Conservation (phyloP, 1,284 basidiomycete species). For the Puccinia coronata region DNA sequence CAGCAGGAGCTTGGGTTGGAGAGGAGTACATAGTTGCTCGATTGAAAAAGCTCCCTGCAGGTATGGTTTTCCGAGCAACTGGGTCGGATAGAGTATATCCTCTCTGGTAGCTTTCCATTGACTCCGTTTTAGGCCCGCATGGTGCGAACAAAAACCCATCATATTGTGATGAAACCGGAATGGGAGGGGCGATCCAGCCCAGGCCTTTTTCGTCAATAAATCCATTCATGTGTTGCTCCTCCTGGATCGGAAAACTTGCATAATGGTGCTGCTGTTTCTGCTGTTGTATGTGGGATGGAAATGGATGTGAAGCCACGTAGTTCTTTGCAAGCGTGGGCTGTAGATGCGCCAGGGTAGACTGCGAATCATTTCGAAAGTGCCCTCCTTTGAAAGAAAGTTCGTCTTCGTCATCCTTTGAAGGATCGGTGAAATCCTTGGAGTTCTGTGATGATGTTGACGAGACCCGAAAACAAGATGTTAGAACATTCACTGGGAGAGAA, state of each 20-base stretch:
- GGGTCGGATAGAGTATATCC: conserved; percentile 2
- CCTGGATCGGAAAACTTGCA: background rate
- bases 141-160: conserved; percentile 1
- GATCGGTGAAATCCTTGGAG: background rate
- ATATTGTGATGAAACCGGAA: background rate
- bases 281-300: conserved; percentile 23
- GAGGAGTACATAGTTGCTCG: conserved; percentile 24
- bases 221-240: conserved; percentile 7
- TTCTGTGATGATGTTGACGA: background rate
- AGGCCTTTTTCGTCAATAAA: background rate
- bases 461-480: background rate
- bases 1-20: conserved; percentile 1
- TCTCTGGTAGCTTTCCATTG: conserved; percentile 1
- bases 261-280: conserved; percentile 3
- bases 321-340: conserved; percentile 11
- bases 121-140: background rate
- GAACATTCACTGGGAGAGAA: background rate
- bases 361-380: conserved; percentile 6
- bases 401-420: background rate
- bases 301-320: background rate
- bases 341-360: conserved; percentile 1
- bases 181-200: conserved; percentile 4
- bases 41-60: background rate
- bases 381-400: background rate
- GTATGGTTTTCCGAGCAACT: background rate